Evolutionary conservation across 1,139 yeast genomes (phyloP), one percentile per base, ranked within the genome.

Genomic region (Debaryomyces robertsiae): DNA sequence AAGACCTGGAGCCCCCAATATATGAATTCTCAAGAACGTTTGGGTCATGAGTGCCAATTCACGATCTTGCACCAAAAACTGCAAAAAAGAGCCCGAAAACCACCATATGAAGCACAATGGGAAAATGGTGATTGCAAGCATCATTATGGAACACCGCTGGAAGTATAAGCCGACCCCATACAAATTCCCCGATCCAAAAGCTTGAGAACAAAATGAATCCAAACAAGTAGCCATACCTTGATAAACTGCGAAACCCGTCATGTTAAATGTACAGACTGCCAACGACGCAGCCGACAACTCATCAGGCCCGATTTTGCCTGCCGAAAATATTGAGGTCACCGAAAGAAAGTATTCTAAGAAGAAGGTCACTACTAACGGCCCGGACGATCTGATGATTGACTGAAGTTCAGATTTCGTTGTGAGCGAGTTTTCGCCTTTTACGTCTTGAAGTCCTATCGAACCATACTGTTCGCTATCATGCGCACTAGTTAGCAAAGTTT

Each of bases 161-260:
- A 69, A 67, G 45, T 67, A 67, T 9, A 68, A 44, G 0, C 75
- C 75, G 9, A 69, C 74, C 42, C 60, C 53, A 11, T 53, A 50
- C 24, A 53, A 52, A 38, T 65, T 61, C 6, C 69, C 67, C 3
- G 68, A 59, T 1, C 75, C 75, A 52, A 58, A 76, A 0, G 82
- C 81, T 48, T 76, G 81, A 0, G 81, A 70, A 50, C 82, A 77
- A 32, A 76, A 61, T 3, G 81, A 69, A 51, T 77, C 82, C 23
- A 77, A 56, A 41, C 75, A 69, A 1, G 82, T 76, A n/a, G 81
- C 71, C 73, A 76, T 69, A 1, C 82, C 82, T 38, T 74, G 77
- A 47, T 73, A 74, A 1, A 76, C 60, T 1, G 79, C 74, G 31
- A 65, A 48, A 2, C 74, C 74, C 0, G 77, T 70, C 36, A 74